A percentile compares a stretch with the other conserved stretches of the same genome.
Evolutionary conservation across 2,329 filamentous ascomycete species (phyloP).

Genomic region (Scedosporium aurantiacum): DNA sequence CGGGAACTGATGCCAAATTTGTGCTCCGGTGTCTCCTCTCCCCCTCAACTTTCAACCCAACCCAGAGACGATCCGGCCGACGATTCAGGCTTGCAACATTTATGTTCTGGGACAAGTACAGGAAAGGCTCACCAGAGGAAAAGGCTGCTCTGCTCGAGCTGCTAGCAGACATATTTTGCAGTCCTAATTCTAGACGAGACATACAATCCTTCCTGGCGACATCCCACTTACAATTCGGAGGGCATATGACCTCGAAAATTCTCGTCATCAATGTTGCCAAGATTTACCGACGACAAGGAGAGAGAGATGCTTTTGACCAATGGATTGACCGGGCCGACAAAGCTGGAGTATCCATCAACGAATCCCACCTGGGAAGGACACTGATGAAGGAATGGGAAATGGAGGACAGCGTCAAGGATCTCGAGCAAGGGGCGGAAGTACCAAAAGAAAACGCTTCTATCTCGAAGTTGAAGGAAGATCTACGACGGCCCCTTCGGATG

Average conservation of each 20-base stretch:
- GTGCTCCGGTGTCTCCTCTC: not conserved
- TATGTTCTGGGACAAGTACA: slow-evolving; percentile 1
- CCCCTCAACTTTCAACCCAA: not conserved
- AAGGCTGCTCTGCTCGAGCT: not conserved
- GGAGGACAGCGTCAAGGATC: not conserved
- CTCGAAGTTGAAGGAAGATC: not conserved
- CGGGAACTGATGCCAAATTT: not conserved
- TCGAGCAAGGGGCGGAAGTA: not conserved
- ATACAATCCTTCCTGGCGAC: slow-evolving; percentile 4
- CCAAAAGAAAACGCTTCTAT: not conserved
- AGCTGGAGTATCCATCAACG: not conserved
- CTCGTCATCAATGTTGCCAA: slow-evolving; percentile 1
- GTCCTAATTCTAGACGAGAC: not conserved
- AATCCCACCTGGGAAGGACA: not conserved
- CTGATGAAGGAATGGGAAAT: not conserved
- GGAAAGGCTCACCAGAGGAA: not conserved
- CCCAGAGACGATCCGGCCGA: not conserved
- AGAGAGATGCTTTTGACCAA: not conserved
- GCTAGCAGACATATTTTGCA: not conserved
- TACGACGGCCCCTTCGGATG: not conserved
- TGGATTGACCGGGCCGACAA: not conserved
- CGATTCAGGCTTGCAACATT: slow-evolving; percentile 1
- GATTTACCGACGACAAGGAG: not conserved
- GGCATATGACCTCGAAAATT: not conserved
- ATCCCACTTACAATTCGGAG: not conserved